Evolutionary conservation across 108 stramenopile species (phyloP).

Genomic region (Cyclotella distinguenda): DNA sequence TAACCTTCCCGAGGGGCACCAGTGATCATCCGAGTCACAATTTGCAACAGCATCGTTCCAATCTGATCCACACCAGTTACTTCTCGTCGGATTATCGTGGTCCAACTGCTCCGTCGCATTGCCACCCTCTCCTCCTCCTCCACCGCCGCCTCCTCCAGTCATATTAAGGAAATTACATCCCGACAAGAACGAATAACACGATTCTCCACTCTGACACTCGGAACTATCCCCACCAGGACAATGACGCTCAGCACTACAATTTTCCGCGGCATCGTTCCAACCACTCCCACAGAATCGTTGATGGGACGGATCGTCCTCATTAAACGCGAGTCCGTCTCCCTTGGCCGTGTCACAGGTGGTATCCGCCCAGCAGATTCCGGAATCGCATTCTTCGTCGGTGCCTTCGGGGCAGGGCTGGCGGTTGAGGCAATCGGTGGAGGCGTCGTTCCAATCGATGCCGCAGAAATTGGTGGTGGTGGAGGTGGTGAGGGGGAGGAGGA

Average conservation of each 20-base stretch:
- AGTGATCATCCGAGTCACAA: conserved; percentile 23
- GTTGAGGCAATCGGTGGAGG: conserved; percentile 21
- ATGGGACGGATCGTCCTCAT: conserved; percentile 22
- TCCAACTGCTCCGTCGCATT: background rate
- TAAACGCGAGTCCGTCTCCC: conserved; percentile 22
- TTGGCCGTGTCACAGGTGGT: conserved; percentile 22
- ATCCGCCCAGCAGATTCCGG: conserved; percentile 36
- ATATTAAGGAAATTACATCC: conserved; percentile 37
- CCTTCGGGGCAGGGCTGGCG: conserved; percentile 23
- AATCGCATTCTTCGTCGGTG: conserved; percentile 30
- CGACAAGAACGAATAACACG: conserved; percentile 25
- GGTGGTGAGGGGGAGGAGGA: background rate
- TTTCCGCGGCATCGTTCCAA: conserved; percentile 39
- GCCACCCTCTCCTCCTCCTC: background rate
- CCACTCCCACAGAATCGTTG: conserved; percentile 27
- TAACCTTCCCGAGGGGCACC: conserved; percentile 31
- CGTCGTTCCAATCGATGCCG: conserved; percentile 19
- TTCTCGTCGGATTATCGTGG: conserved; percentile 14
- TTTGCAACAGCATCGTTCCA: conserved; percentile 34
- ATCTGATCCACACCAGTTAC: conserved; percentile 30
- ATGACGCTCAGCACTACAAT: conserved; percentile 34
- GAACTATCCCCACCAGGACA: conserved; percentile 26
- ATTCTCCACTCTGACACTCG: conserved; percentile 12
- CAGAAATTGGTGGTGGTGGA: conserved; percentile 24
- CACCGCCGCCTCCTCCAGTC: conserved; percentile 16